phyloP scores from a whole-genome alignment of 179 eudicot genomes.

The Heliamphora pulchella region DNA sequence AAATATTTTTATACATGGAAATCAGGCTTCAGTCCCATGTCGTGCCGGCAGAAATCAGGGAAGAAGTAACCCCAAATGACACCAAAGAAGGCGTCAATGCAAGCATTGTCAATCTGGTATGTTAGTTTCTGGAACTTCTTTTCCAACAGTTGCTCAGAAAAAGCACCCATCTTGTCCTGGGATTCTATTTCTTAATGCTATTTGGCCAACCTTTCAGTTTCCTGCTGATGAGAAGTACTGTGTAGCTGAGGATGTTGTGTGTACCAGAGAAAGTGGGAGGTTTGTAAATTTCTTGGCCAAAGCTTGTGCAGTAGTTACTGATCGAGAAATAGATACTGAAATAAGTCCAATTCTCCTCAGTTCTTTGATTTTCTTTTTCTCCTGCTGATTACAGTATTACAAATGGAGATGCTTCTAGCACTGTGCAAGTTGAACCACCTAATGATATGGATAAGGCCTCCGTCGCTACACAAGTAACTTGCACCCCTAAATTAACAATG shows the following conservation, averaged over 20 bases:
- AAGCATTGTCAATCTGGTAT: constrained; percentile 12
- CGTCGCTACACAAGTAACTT: constrained; percentile 25
- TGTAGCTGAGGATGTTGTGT: constrained; percentile 19
- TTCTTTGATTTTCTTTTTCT: neutral
- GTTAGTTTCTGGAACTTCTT: neutral
- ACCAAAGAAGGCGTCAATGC: constrained; percentile 17
- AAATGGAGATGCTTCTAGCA: constrained; percentile 11
- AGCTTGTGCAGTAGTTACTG: neutral
- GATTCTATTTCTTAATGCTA: neutral
- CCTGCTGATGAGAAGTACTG: constrained; percentile 16
- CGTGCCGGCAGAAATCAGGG: constrained; percentile 19
- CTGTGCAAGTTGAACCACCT: constrained; percentile 17
- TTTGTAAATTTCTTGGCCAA: constrained; percentile 18
- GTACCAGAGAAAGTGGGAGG: constrained; percentile 33
- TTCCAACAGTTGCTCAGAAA: neutral
- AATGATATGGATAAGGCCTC: constrained; percentile 14
- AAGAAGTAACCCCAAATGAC: constrained; percentile 22
- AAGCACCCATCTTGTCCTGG: neutral
- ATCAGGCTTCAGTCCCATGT: constrained; percentile 15
- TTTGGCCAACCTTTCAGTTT: constrained; percentile 20
- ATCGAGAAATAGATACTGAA: neutral
- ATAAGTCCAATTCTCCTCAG: neutral
- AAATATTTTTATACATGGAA: neutral
- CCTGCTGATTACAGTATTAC: constrained; percentile 19
- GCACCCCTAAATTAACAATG: constrained; percentile 55